Evolutionary conservation across 75 land plant genomes (phyloP), one percentile per base, ranked within the genome.

Genomic region (Isoetes taiwanensis): DNA sequence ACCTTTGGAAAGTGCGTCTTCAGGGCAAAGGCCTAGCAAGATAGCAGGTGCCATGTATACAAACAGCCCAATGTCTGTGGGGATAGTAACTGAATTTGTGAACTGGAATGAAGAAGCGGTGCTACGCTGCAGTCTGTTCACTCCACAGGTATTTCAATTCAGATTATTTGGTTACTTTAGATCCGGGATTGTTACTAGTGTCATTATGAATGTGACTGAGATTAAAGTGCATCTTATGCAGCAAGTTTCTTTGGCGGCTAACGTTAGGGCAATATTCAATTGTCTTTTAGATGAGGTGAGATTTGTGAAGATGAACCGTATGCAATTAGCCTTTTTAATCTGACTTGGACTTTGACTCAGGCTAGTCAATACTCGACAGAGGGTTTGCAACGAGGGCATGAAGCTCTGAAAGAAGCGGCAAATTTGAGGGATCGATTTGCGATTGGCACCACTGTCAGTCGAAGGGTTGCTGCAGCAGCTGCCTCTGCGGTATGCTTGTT

Each of bases 41-140:
- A 69, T 74, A 60, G 74, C 74, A 56, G 52, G 81, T 3, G 41
- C 62, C 38, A 29, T 74, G 21, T 58, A 79, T 66, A 71, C 82
- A 14, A 72, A 73, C 20, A 77, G 80, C 54, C 79, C 86, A 52
- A 84, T 94, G 53, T 84, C 95, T 66, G 80, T 81, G n/a, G 78
- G 85, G 32, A 76, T 88, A 17, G 90, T 88, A 3, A 85, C 83
- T 42, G 99, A 94, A 59, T 84, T 94, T 80, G 90, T 94, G 6
- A 83, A 79, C 9, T 94, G 99, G 99, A 94, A 94, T 65, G 99
- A 94, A 68, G 99, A 94, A 64, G 96, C 99, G 58, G 73, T 94
- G 20, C 73, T 76, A 23, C 75, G 99, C 62, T 94, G 99, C 73
- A 81, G 57, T 66, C 59, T 94, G 28, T 73, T 94, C 34, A 84